These are phyloP conservation scores for Puccinia coronata DNA, from an alignment of 1,284 basidiomycete genomes.

Conservation along the genomic window DNA sequence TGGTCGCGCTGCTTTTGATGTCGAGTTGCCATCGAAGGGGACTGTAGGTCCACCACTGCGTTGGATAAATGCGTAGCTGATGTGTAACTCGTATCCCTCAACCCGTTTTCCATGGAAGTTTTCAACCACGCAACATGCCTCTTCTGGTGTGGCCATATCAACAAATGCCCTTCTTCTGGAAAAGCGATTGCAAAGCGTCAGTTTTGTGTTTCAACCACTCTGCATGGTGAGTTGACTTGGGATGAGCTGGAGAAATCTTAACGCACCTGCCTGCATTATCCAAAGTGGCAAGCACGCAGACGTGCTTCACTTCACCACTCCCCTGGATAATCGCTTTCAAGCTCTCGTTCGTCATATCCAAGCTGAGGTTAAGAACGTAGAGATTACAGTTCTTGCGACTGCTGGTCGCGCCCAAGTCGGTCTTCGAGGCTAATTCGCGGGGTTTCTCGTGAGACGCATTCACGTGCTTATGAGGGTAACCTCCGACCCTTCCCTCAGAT, in stretches of 20 bases:
- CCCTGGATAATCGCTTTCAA: conserved; percentile 34
- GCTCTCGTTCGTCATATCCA: conserved; percentile 45
- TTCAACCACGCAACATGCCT: conserved; percentile 39
- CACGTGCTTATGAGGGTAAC: background rate
- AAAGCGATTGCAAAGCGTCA: background rate
- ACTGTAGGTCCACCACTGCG: conserved; percentile 45
- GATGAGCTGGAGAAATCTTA: background rate
- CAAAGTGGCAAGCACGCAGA: conserved; percentile 48
- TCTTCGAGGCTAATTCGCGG: background rate
- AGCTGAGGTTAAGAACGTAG: conserved; percentile 45
- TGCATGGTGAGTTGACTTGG: background rate
- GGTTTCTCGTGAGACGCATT: background rate
- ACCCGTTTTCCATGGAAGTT: conserved; percentile 45
- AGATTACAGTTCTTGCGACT: conserved; percentile 43
- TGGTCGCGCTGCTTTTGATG: background rate
- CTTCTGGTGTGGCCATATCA: conserved; percentile 48
- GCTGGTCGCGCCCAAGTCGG: background rate
- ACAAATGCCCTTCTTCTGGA: conserved; percentile 46
- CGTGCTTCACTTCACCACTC: conserved; percentile 42
- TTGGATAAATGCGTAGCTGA: conserved; percentile 48
- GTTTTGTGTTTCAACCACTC: background rate
- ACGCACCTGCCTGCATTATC: conserved; percentile 47
- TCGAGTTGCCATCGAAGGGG: conserved; percentile 4
- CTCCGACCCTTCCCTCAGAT: background rate
- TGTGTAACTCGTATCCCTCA: conserved; percentile 45